Percentiles rank a stretch among this genome's conserved stretches.
Conservation (phyloP, 2,329 filamentous ascomycete genomes). For the Sporothrix luriei region DNA sequence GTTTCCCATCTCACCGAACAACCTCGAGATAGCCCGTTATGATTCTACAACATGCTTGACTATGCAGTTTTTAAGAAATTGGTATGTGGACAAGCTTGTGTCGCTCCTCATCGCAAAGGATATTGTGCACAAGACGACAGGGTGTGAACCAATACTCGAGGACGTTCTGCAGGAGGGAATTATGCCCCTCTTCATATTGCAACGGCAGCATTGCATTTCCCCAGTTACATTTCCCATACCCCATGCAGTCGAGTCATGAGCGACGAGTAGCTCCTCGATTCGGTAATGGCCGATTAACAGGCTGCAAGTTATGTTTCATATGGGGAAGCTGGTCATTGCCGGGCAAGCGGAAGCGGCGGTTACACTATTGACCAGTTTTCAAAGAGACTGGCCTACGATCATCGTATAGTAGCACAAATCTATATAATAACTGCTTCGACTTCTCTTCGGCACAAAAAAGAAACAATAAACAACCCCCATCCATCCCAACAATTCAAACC, state of each 20-base stretch:
- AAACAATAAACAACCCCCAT: too few species aligned
- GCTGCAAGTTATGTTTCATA: neutral
- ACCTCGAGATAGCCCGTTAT: too few species aligned
- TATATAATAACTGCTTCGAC: neutral
- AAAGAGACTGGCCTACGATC: too few species aligned
- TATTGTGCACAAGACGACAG: neutral
- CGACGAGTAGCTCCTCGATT: neutral
- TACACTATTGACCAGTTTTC: too few species aligned
- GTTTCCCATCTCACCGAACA: too few species aligned
- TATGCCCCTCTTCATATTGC: neutral
- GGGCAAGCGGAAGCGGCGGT: too few species aligned
- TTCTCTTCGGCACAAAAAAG: neutral
- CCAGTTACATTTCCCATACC: neutral
- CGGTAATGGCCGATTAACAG: neutral
- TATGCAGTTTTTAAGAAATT: neutral
- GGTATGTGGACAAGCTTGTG: neutral
- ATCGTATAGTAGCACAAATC: too few species aligned
- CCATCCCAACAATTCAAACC: too few species aligned
- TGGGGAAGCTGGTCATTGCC: neutral
- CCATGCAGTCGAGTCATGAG: conserved; percentile 17
- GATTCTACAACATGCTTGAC: too few species aligned
- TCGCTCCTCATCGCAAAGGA: neutral
- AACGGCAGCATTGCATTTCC: conserved; percentile 1
- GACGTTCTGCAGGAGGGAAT: neutral
- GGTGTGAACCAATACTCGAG: neutral